Conservation (phyloP, 805 yeast species). For the Crinitomyces ghanaensis region DNA sequence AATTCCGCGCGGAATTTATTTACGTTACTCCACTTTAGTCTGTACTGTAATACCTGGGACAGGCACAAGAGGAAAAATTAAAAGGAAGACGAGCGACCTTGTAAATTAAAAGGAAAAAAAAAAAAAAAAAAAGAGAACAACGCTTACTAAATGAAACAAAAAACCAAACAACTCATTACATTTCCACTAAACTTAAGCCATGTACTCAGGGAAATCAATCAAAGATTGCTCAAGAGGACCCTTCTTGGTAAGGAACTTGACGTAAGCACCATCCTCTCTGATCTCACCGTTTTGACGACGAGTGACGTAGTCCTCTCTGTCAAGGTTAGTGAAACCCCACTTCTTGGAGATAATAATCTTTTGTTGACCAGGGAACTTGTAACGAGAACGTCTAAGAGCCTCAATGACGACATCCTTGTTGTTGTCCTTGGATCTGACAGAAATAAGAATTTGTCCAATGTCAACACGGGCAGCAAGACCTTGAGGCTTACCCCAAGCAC, state of each 20-base stretch:
- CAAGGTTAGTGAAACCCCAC: conserved; percentile 99
- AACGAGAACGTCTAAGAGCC: conserved; percentile 99
- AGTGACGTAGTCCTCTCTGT: conserved; percentile 93
- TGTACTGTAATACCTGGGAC: no score
- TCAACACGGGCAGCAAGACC: conserved; percentile 99
- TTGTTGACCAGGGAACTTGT: conserved; percentile 99
- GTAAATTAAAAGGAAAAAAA: neutral
- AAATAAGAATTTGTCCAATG: conserved; percentile 97
- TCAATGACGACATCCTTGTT: conserved; percentile 97
- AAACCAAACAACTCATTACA: conserved; percentile 26
- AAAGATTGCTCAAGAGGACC: conserved; percentile 91
- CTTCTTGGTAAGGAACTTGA: conserved; percentile 93
- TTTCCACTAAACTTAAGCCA: conserved; percentile 23
- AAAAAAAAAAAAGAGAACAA: conserved; percentile 1
- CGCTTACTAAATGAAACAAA: no score
- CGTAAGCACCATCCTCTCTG: conserved; percentile 99
- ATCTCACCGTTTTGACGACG: conserved; percentile 97
- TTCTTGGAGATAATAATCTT: conserved; percentile 98
- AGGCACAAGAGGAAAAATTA: no score
- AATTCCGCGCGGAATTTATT: no score
- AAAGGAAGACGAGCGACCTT: no score
- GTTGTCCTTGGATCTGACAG: conserved; percentile 96
- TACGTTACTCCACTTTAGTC: no score
- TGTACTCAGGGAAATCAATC: conserved; percentile 81
- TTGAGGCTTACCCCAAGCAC: conserved; percentile 99